Percentiles rank a stretch among this genome's conserved stretches.
Evolutionary conservation across 148 eudicot genomes (phyloP).

Genomic region (Amaranthus palmeri): DNA sequence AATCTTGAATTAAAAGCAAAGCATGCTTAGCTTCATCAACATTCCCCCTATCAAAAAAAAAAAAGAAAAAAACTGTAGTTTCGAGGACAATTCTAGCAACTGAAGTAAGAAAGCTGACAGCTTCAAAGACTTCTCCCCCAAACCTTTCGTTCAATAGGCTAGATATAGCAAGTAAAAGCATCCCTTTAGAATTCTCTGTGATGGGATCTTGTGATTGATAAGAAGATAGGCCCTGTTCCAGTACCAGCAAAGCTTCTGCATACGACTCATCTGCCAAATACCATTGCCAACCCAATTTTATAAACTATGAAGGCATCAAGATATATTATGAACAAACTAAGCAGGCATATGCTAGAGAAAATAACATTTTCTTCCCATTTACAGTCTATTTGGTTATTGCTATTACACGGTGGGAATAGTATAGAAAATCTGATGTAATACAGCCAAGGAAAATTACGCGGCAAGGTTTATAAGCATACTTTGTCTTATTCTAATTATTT

Average conservation of each 20-base stretch:
- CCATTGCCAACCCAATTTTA: background rate
- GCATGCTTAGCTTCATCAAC: constrained; percentile 67
- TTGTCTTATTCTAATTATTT: too few relatives aligned
- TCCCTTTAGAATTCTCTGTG: constrained; percentile 52
- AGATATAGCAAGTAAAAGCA: constrained; percentile 73
- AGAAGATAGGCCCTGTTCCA: constrained; percentile 70
- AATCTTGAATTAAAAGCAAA: constrained; percentile 52
- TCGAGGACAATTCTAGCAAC: background rate
- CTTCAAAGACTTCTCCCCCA: background rate
- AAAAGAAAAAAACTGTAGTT: background rate
- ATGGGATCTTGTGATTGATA: constrained; percentile 43
- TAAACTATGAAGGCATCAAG: background rate
- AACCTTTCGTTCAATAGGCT: constrained; percentile 73
- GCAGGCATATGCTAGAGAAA: background rate
- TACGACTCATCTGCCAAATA: constrained; percentile 65
- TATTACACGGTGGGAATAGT: too few relatives aligned
- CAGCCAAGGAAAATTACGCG: too few relatives aligned
- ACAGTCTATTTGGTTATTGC: too few relatives aligned
- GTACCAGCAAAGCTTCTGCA: constrained; percentile 55
- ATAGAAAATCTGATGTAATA: too few relatives aligned
- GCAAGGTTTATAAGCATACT: too few relatives aligned
- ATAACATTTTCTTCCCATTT: too few relatives aligned
- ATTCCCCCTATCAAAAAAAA: constrained; percentile 45
- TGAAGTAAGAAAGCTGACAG: background rate
- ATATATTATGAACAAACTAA: background rate